A percentile compares a stretch with the other conserved stretches of the same genome.
These are phyloP conservation scores for Plasmodium adleri DNA, from an alignment of 169 alveolate genomes.

Conservation along the genomic window DNA sequence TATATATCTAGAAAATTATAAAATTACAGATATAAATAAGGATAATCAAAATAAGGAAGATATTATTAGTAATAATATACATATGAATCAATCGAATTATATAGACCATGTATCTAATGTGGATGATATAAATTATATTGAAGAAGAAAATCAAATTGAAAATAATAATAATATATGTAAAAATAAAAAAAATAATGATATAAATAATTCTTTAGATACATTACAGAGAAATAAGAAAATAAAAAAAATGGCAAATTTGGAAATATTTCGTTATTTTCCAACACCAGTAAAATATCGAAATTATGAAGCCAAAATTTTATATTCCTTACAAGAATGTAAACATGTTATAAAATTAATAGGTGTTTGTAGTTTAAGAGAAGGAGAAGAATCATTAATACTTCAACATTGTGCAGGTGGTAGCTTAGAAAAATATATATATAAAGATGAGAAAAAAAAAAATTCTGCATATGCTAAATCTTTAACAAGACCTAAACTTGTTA, in stretches of 20 bases:
- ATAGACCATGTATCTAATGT: background rate
- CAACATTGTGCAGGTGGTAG: constrained; percentile 83
- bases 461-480: constrained; percentile 26
- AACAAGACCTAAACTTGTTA: constrained; percentile 76
- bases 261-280: constrained; percentile 79
- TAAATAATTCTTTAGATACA: constrained; percentile 27
- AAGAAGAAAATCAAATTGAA: background rate
- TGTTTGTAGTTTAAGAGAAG: constrained; percentile 74
- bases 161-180: background rate
- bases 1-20: background rate
- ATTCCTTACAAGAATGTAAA: constrained; percentile 57
- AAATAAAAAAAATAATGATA: background rate
- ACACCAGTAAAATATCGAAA: constrained; percentile 80
- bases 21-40: background rate
- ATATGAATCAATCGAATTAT: background rate
- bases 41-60: background rate
- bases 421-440: constrained; percentile 78
- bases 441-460: constrained; percentile 55
- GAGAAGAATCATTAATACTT: constrained; percentile 77
- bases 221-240: constrained; percentile 76
- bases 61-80: background rate
- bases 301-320: constrained; percentile 81
- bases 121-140: too few relatives aligned
- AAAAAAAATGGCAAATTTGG: constrained; percentile 62
- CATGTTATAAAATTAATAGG: constrained; percentile 79